Percentiles rank a stretch among this genome's conserved stretches.
phyloP scores from a whole-genome alignment of 768 basidiomycete species.

The Clitopilus passeckerianus region DNA sequence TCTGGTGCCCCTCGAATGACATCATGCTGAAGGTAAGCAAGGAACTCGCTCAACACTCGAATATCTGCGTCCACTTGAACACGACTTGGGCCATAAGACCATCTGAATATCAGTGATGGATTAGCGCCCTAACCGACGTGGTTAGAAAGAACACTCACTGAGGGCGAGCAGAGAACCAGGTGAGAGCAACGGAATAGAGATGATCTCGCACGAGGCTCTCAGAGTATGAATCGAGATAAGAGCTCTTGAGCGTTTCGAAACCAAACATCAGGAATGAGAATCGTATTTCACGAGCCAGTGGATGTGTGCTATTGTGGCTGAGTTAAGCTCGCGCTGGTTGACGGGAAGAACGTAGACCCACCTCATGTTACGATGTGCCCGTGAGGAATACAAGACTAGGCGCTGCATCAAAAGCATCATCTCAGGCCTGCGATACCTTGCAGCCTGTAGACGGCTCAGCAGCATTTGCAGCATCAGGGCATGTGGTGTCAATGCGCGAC shows the following conservation, averaged over 20 bases:
- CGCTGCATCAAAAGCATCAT: conserved; percentile 85
- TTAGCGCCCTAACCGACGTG: conserved; percentile 1
- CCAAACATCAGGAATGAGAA: conserved; percentile 92
- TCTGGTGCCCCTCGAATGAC: conserved; percentile 50
- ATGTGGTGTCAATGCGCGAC: conserved; percentile 78
- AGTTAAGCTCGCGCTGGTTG: conserved; percentile 1
- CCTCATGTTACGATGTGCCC: conserved; percentile 73
- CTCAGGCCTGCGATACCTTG: conserved; percentile 79
- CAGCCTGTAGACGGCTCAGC: conserved; percentile 89
- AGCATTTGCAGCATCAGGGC: conserved; percentile 81
- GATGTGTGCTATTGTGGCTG: conserved; percentile 64
- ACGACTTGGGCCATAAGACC: conserved; percentile 94
- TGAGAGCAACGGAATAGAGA: conserved; percentile 76
- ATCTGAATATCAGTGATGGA: conserved; percentile 42
- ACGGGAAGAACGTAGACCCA: conserved; percentile 22
- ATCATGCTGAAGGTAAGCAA: conserved; percentile 73
- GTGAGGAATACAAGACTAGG: conserved; percentile 76
- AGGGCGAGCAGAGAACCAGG: conserved; percentile 92
- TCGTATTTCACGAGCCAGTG: conserved; percentile 84
- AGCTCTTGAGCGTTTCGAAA: conserved; percentile 87
- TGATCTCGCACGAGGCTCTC: conserved; percentile 72
- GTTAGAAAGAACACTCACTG: conserved; percentile 52
- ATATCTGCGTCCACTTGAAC: conserved; percentile 88
- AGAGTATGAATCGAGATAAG: conserved; percentile 75
- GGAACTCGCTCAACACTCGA: conserved; percentile 81